These are phyloP conservation scores for Onygenales sp. DNA, from an alignment of 2,329 filamentous ascomycete species.

Conservation along the genomic window DNA sequence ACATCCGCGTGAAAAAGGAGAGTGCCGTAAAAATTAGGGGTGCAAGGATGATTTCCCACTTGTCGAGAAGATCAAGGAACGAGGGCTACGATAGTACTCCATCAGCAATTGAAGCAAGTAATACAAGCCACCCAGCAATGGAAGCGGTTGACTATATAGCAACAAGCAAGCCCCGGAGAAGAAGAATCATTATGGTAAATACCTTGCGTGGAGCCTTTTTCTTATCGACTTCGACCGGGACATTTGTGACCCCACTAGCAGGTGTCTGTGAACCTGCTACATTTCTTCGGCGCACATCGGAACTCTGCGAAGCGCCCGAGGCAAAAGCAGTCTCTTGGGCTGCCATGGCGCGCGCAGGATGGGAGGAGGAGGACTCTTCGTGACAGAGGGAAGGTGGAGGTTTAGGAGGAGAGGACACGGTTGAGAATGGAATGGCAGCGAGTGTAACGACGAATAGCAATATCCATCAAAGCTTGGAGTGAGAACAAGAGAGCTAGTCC, in stretches of 20 bases:
- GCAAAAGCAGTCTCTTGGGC: conserved; percentile 23
- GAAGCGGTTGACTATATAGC: too few species aligned
- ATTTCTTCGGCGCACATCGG: conserved; percentile 35
- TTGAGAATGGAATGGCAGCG: background rate
- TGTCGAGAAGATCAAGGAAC: conserved; percentile 37
- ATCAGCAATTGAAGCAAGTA: background rate
- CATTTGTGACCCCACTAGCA: background rate
- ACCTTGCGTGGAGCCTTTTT: background rate
- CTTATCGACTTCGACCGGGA: background rate
- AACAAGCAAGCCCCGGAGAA: background rate
- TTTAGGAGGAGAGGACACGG: conserved; percentile 3
- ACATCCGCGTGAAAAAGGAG: conserved; percentile 58
- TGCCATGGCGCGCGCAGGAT: conserved; percentile 18
- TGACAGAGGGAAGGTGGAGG: background rate
- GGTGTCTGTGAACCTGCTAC: conserved; percentile 16
- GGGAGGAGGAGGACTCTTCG: background rate
- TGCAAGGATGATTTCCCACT: conserved; percentile 54
- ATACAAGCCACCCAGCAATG: background rate
- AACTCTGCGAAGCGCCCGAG: conserved; percentile 24
- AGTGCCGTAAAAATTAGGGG: conserved; percentile 54
- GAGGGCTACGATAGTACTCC: conserved; percentile 8
- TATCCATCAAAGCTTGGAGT: too few species aligned
- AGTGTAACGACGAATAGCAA: too few species aligned
- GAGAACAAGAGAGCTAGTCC: too few species aligned
- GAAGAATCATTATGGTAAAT: background rate